Conservation (phyloP, 192 early-diverging fungal species). For the Kappamyces sp. region DNA sequence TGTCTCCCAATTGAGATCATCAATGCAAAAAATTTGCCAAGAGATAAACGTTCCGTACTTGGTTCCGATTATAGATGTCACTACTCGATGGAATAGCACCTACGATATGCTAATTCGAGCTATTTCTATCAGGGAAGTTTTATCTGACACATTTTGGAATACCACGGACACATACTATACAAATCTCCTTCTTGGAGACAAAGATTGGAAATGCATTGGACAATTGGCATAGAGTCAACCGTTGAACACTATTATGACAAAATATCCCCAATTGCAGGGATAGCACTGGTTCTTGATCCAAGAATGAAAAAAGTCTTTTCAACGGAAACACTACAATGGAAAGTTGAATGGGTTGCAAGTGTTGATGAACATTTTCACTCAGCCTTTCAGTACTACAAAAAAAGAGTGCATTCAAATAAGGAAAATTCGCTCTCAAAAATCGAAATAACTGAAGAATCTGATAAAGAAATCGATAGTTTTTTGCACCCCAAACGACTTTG, state of each 20-base stretch:
- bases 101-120: constrained; percentile 5
- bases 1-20: neutral
- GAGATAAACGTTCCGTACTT: neutral
- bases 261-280: constrained; percentile 9
- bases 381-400: neutral
- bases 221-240: constrained; percentile 8
- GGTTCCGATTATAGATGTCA: constrained; percentile 9
- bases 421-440: no score
- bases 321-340: constrained; percentile 1
- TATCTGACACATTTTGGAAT: constrained; percentile 1
- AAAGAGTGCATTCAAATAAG: no score
- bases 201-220: constrained; percentile 4
- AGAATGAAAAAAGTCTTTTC: neutral
- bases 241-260: constrained; percentile 15
- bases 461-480: no score
- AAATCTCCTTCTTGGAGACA: neutral
- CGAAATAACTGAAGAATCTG: no score
- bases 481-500: no score
- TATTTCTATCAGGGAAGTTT: neutral
- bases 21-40: neutral
- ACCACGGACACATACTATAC: neutral
- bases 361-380: neutral
- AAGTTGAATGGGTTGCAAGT: neutral
- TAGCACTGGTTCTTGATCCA: constrained; percentile 1
- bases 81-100: constrained; percentile 10